These are phyloP conservation scores for Kondoa subrosea DNA, from an alignment of 768 basidiomycete genomes.

Conservation along the genomic window DNA sequence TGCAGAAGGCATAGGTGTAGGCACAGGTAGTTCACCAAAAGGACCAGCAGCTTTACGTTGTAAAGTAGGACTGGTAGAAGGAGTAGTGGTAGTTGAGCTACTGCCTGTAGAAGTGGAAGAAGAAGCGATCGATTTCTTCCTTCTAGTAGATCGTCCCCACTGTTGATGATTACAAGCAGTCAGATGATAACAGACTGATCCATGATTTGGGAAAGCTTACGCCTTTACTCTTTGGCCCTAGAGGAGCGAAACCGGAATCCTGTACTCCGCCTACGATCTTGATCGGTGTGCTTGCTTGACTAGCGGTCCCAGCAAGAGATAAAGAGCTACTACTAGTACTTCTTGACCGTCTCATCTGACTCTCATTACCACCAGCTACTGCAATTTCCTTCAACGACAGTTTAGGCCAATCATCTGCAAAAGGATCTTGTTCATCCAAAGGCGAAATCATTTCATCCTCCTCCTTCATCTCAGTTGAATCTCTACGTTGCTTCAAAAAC, in stretches of 20 bases:
- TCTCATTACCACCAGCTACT: background rate
- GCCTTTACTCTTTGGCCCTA: background rate
- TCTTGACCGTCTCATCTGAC: too few relatives aligned
- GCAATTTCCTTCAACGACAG: background rate
- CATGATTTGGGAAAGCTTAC: background rate
- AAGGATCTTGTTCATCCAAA: background rate
- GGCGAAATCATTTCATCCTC: background rate
- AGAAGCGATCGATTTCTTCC: background rate
- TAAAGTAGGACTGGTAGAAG: background rate
- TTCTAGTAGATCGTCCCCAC: background rate
- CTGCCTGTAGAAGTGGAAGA: background rate
- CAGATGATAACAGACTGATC: background rate
- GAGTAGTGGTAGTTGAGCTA: too few relatives aligned
- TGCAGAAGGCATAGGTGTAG: background rate
- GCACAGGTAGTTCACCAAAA: background rate
- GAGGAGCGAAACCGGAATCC: background rate
- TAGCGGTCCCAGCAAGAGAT: background rate
- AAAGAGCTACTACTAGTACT: background rate
- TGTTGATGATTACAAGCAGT: background rate
- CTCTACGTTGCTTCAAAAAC: background rate
- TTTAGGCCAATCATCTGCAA: background rate
- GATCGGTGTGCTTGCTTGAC: background rate
- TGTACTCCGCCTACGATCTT: too few relatives aligned
- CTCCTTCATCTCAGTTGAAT: background rate
- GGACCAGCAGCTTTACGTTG: background rate